A percentile compares a stretch with the other conserved stretches of the same genome.
Conservation (phyloP, 2,329 filamentous ascomycete genomes). For the Calonectria fujianensis region DNA sequence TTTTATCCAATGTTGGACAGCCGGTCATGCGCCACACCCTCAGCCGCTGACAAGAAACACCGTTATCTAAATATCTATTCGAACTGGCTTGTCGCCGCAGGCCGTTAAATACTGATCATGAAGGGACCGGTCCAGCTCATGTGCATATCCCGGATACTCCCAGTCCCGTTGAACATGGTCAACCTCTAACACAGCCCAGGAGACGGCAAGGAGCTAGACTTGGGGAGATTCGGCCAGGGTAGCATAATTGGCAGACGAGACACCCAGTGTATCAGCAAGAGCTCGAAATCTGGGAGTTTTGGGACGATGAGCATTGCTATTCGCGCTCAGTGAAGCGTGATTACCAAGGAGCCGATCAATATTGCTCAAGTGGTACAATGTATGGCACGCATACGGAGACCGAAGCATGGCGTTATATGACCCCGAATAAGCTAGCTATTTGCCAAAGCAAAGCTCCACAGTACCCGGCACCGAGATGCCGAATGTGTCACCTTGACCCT, state of each 20-base stretch:
- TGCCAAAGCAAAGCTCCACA: neutral
- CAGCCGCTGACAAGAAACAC: neutral
- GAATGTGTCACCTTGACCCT: constrained; percentile 1
- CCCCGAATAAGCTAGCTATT: neutral
- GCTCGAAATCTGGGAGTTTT: neutral
- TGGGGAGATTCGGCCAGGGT: neutral
- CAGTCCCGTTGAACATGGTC: neutral
- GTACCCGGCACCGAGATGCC: neutral
- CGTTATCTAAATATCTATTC: neutral
- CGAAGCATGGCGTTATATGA: neutral
- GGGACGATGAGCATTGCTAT: neutral
- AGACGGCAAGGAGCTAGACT: too few relatives aligned
- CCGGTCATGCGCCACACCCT: neutral
- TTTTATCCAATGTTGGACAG: neutral
- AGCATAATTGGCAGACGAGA: neutral
- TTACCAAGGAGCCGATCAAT: neutral
- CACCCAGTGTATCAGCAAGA: neutral
- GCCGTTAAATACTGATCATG: neutral
- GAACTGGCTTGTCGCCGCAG: neutral
- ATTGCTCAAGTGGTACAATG: neutral
- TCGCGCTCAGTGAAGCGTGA: neutral
- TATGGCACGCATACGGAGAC: neutral
- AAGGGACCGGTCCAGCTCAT: neutral
- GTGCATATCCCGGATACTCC: neutral
- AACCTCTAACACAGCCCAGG: too few relatives aligned